These are phyloP conservation scores for Suillus sp. DNA, from an alignment of 768 basidiomycete species.

Conservation along the genomic window DNA sequence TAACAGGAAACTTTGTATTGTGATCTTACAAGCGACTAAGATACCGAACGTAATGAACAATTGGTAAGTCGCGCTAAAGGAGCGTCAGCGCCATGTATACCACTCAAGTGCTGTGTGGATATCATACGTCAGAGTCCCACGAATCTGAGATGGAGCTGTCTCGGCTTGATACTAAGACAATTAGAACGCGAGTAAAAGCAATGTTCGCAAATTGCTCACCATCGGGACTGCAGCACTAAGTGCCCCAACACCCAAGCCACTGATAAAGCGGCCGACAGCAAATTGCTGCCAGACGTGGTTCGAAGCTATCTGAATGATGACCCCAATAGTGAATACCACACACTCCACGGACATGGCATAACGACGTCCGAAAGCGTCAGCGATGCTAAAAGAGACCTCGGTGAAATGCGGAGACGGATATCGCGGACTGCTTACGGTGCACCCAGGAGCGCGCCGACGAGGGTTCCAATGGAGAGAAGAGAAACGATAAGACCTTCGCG, in stretches of 20 bases:
- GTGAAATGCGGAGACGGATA: slow-evolving; percentile 5
- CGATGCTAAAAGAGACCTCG: slow-evolving; percentile 40
- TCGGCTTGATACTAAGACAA: slow-evolving; percentile 62
- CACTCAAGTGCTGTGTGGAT: background rate
- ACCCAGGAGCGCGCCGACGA: slow-evolving; percentile 61
- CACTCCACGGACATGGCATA: slow-evolving; percentile 68
- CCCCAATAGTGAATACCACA: slow-evolving; percentile 56
- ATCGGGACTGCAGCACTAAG: slow-evolving; percentile 70
- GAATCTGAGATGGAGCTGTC: slow-evolving; percentile 69
- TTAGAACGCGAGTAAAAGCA: slow-evolving; percentile 12
- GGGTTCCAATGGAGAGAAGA: slow-evolving; percentile 71
- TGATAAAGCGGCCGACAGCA: slow-evolving; percentile 63
- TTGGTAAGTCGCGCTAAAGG: slow-evolving; percentile 49
- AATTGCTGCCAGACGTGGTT: slow-evolving; percentile 63
- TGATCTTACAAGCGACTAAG: slow-evolving; percentile 56
- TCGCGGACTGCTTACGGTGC: slow-evolving; percentile 50
- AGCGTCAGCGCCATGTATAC: slow-evolving; percentile 9
- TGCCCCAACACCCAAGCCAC: slow-evolving; percentile 69
- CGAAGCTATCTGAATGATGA: slow-evolving; percentile 59
- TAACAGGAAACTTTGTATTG: slow-evolving; percentile 8
- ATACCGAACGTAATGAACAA: slow-evolving; percentile 74
- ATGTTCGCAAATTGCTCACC: slow-evolving; percentile 31
- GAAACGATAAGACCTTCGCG: slow-evolving; percentile 69
- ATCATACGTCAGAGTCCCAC: slow-evolving; percentile 58
- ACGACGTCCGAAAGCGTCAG: slow-evolving; percentile 66